Conservation (phyloP, 768 basidiomycete species). For the Lactarius hatsudake region DNA sequence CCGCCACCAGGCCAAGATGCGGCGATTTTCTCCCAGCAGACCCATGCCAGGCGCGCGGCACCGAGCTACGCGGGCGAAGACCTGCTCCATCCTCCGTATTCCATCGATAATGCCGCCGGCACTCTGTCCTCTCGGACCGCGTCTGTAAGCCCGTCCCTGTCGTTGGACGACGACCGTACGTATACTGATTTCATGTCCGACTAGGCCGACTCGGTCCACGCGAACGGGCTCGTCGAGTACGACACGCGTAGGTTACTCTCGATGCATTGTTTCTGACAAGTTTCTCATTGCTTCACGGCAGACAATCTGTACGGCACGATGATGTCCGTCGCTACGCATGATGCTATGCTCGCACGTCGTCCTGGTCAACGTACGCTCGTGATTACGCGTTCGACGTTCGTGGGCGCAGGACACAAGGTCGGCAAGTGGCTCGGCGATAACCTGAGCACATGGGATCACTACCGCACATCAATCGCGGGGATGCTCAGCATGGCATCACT, state of each 20-base stretch:
- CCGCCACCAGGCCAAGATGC: slow-evolving; percentile 51
- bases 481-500: slow-evolving; percentile 64
- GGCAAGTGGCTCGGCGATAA: slow-evolving; percentile 78
- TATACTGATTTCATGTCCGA: background rate
- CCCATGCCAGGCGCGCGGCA: slow-evolving; percentile 30
- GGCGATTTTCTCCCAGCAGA: slow-evolving; percentile 45
- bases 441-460: slow-evolving; percentile 56
- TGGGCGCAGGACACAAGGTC: slow-evolving; percentile 62
- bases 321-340: slow-evolving; percentile 62
- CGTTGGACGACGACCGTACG: background rate
- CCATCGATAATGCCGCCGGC: slow-evolving; percentile 54
- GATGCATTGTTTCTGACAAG: background rate
- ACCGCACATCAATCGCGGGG: slow-evolving; percentile 57
- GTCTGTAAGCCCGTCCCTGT: slow-evolving; percentile 39
- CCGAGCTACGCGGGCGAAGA: slow-evolving; percentile 34
- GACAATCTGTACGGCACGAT: slow-evolving; percentile 69
- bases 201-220: slow-evolving; percentile 44
- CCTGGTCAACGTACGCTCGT: slow-evolving; percentile 60
- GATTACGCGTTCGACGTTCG: slow-evolving; percentile 73
- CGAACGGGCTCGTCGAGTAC: slow-evolving; percentile 58
- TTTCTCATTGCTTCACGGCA: slow-evolving; percentile 15
- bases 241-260: slow-evolving; percentile 43
- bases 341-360: slow-evolving; percentile 60
- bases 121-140: slow-evolving; percentile 53
- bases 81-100: slow-evolving; percentile 53